Evolutionary conservation across 176 grass and related monocot species (phyloP), one percentile per base, ranked within the genome.

Genomic region (Oryza meyeriana): DNA sequence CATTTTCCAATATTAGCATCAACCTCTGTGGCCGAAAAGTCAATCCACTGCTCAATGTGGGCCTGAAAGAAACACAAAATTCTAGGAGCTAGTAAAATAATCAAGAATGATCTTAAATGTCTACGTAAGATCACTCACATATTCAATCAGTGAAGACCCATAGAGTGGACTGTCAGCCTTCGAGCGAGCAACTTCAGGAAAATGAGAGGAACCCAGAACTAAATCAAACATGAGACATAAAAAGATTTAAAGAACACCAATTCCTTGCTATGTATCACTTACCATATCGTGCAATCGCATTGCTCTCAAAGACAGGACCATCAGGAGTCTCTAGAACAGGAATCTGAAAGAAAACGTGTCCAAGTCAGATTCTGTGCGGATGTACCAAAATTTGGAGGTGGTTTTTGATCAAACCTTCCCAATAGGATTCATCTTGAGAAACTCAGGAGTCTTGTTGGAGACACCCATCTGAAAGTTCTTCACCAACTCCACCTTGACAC

Each of bases 381-480:
- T 42, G 8, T 33, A 40, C 11, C 3, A 68, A 75, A 59, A 12
- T 40, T 26, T 9, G 35, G 28, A 29, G 63, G 3, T 17, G 24
- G 5, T 29, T 64, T 64, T 79, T 55, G 4, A 10, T 1, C 36
- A 25, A 87, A 94, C 94, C 92, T 97, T 97, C 22, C 92, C 92
- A 8, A 97, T 22, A 8, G 89, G 94, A 77, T 97, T 97, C 87
- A 94, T 94, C 76, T 92, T 92, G 35, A 97, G 76, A 87, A 85
- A 97, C 45, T 92, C 83, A 3, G 87, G 87, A 68, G 89, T 90
- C 64, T 90, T 92, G 82, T 97, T 94, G 68, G 92, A 84, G 4
- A 97, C 89, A 62, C 92, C 92, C 92, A 97, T 97, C 79, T 92
- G 72, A 81, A 97, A 97, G 36, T 90, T 61, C 66, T 97, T 92